Evolutionary conservation across 352 stramenopile species (phyloP).

Genomic region (Phytophthora chlamydospora): DNA sequence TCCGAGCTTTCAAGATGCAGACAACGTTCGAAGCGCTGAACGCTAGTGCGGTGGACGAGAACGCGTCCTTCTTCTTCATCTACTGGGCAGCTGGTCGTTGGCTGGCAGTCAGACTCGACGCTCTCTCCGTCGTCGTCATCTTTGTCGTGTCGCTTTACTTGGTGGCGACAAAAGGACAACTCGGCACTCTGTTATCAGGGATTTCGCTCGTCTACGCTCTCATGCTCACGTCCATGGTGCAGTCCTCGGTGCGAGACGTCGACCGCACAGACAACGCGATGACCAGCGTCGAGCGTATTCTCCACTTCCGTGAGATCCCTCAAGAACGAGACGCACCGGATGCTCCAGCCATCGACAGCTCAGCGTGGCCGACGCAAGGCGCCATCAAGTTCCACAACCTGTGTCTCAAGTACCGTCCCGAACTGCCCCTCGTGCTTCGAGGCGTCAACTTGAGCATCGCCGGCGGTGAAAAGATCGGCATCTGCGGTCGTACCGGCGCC

Average conservation of each 20-base stretch:
- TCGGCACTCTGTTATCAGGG: constrained; percentile 24
- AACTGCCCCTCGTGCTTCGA: constrained; percentile 50
- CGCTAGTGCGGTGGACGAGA: constrained; percentile 44
- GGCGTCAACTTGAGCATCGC: constrained; percentile 39
- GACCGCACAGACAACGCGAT: constrained; percentile 56
- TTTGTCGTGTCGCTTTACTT: constrained; percentile 84
- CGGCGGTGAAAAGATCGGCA: constrained; percentile 33
- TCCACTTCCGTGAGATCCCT: constrained; percentile 40
- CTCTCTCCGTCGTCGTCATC: constrained; percentile 84
- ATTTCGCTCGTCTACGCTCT: constrained; percentile 22
- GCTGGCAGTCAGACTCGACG: constrained; percentile 92
- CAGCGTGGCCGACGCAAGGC: constrained; percentile 34
- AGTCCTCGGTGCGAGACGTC: constrained; percentile 23
- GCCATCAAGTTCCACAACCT: constrained; percentile 39
- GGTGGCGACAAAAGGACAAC: constrained; percentile 58
- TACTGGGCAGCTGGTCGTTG: constrained; percentile 78
- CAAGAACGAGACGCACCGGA: constrained; percentile 32
- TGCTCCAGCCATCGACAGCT: constrained; percentile 4
- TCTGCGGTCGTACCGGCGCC: constrained; percentile 28
- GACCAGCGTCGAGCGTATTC: constrained; percentile 43
- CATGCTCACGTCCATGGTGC: constrained; percentile 47
- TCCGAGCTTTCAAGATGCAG: constrained; percentile 44
- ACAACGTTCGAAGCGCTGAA: constrained; percentile 43
- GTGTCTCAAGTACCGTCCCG: constrained; percentile 28
- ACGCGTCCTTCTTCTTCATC: constrained; percentile 45